These are phyloP conservation scores for Claviceps maximensis DNA, from an alignment of 2,329 filamentous ascomycete genomes.

Conservation along the genomic window DNA sequence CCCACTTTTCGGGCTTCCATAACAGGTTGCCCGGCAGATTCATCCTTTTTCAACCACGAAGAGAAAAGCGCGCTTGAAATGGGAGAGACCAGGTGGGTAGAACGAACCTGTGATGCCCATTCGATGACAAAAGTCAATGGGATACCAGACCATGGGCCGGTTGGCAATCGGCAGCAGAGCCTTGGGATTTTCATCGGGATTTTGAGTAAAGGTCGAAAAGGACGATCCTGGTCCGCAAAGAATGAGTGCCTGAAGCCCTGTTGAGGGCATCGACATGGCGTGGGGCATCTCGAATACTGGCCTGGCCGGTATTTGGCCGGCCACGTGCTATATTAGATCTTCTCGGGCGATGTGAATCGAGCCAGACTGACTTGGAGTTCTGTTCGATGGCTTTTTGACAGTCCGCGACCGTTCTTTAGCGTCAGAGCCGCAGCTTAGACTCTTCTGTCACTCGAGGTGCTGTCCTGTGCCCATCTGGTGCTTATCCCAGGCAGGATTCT, in stretches of 20 bases:
- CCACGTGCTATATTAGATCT: neutral
- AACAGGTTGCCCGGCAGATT: neutral
- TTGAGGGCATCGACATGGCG: constrained; percentile 57
- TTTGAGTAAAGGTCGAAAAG: constrained; percentile 70
- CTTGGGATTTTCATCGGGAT: constrained; percentile 68
- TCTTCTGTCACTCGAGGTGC: neutral
- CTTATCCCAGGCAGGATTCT: neutral
- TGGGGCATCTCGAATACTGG: constrained; percentile 48
- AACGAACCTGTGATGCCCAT: constrained; percentile 60
- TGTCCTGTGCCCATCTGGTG: neutral
- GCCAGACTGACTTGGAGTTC: neutral
- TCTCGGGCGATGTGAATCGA: neutral
- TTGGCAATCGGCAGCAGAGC: constrained; percentile 73
- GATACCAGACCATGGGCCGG: constrained; percentile 81
- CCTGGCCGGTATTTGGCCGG: neutral
- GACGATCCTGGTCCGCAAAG: constrained; percentile 73
- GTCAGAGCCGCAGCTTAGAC: neutral
- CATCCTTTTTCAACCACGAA: neutral
- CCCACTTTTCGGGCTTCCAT: too few relatives aligned
- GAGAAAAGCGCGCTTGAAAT: neutral
- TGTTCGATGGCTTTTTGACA: neutral
- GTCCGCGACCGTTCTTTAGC: neutral
- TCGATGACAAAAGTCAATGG: constrained; percentile 72
- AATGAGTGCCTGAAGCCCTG: constrained; percentile 71
- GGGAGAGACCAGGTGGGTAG: neutral